Conservation (phyloP, 2,329 filamentous ascomycete genomes). For the Pyrenochaeta sp. region DNA sequence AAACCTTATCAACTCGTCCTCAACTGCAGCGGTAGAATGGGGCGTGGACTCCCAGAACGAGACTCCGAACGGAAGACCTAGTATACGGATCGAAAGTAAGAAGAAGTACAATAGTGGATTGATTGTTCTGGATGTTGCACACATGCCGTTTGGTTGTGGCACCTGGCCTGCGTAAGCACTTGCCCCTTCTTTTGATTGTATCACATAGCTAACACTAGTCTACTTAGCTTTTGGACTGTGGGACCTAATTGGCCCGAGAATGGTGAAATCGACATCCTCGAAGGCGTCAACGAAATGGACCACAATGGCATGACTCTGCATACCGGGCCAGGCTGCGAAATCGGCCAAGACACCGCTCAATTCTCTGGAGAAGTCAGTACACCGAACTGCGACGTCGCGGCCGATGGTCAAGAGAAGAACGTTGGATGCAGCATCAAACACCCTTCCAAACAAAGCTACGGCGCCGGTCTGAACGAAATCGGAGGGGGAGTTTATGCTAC, state of each 20-base stretch:
- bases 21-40: constrained; percentile 51
- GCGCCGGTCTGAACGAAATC: constrained; percentile 61
- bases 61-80: constrained; percentile 52
- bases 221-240: constrained; percentile 43
- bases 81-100: constrained; percentile 58
- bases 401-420: constrained; percentile 50
- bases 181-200: no score
- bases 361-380: constrained; percentile 61
- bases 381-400: constrained; percentile 59
- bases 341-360: constrained; percentile 47
- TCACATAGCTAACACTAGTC: constrained; percentile 13
- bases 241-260: constrained; percentile 43
- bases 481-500: constrained; percentile 58
- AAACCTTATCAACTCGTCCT: constrained; percentile 51
- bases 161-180: constrained; percentile 58
- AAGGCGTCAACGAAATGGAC: constrained; percentile 55
- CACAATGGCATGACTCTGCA: constrained; percentile 59
- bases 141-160: constrained; percentile 62
- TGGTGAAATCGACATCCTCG: constrained; percentile 62
- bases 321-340: constrained; percentile 55
- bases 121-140: constrained; percentile 60
- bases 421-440: constrained; percentile 56
- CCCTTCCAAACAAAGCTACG: constrained; percentile 55
- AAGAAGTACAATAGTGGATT: constrained; percentile 57
- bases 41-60: constrained; percentile 55